Evolutionary conservation across 306 rosid genomes (phyloP), one percentile per base, ranked within the genome.

Genomic region (Acacia acuminata): DNA sequence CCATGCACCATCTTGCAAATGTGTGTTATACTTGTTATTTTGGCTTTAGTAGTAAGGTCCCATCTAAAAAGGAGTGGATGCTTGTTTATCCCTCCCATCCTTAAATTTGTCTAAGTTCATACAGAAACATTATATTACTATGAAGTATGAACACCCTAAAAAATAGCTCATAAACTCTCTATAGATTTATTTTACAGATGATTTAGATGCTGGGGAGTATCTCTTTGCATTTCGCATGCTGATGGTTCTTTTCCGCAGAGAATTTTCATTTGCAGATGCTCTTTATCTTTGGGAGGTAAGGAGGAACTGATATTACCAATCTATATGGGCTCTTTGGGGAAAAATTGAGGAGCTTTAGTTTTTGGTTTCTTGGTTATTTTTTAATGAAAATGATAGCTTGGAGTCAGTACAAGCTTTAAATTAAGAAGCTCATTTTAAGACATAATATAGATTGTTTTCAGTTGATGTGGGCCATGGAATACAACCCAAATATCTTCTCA

Each of bases 381-480:
- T 48, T 73, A 45, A 73, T 73, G 76, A 76, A 60, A 85, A 71
- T 58, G 77, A 44, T 24, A 50, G 71, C 48, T 82, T 82, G 61
- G 81, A 81, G 61, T 67, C 47, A 55, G 66, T 50, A 55, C 68
- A 71, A 76, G 77, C 68, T 70, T 81, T 85, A 48, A 45, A 74
- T 86, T 81, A 68, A 69, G 82, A 71, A 76, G 82, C 88, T 82
- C 87, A 90, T 79, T 88, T 86, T 87, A 85, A 86, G 90, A 85
- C 90, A 88, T 92, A 86, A 92, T 92, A 88, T 89, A 86, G 91
- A 88, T 91, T 95, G 90, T 85, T 95, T 95, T 91, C 94, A 95
- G 99, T 74, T 95, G 88, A 95, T 95, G 89, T 95, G 98, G 99
- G 95, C 85, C 82, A 95, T 95, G 99, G 99, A 95, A 85, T 95